Percentiles rank a stretch among this genome's conserved stretches.
Conservation (phyloP, 2,329 filamentous ascomycete species). For the Acephala macrosclerotiorum region DNA sequence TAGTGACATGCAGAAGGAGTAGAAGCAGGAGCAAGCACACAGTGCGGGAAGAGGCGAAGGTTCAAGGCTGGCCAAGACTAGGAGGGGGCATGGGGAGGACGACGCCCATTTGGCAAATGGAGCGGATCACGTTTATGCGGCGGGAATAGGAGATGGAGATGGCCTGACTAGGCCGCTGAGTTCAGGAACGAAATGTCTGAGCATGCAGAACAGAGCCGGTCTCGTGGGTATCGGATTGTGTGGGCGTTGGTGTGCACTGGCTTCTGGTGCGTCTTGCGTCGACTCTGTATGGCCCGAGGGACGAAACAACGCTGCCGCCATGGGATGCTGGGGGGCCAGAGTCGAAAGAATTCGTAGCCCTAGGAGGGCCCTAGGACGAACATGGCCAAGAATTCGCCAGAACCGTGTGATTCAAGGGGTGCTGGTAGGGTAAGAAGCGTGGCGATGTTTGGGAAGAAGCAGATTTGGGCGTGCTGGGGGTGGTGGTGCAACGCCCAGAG, state of each 20-base stretch:
- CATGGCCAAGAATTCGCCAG: background rate
- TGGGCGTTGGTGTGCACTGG: conserved; percentile 6
- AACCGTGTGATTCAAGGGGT: conserved; percentile 4
- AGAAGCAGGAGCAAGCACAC: conserved; percentile 19
- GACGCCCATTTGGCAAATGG: conserved; percentile 6
- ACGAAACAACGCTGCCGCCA: conserved; percentile 29
- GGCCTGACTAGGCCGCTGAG: conserved; percentile 25
- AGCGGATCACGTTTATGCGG: conserved; percentile 28
- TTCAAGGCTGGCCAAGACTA: conserved; percentile 15
- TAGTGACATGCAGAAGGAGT: conserved; percentile 29
- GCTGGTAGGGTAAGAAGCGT: background rate
- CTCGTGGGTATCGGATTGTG: conserved; percentile 25
- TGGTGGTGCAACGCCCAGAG: conserved; percentile 16
- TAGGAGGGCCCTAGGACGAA: background rate
- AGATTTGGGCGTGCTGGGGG: background rate
- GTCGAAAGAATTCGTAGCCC: conserved; percentile 1
- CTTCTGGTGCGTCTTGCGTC: conserved; percentile 28
- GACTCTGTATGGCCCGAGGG: conserved; percentile 25
- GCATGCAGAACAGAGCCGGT: conserved; percentile 34
- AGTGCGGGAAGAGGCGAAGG: conserved; percentile 17
- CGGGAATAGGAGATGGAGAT: conserved; percentile 14
- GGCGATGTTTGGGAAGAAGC: conserved; percentile 2
- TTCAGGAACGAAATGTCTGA: conserved; percentile 32
- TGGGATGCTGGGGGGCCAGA: background rate
- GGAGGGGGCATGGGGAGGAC: conserved; percentile 11